phyloP scores from a whole-genome alignment of 1,284 basidiomycete species.

The Ganoderma leucocontextum region DNA sequence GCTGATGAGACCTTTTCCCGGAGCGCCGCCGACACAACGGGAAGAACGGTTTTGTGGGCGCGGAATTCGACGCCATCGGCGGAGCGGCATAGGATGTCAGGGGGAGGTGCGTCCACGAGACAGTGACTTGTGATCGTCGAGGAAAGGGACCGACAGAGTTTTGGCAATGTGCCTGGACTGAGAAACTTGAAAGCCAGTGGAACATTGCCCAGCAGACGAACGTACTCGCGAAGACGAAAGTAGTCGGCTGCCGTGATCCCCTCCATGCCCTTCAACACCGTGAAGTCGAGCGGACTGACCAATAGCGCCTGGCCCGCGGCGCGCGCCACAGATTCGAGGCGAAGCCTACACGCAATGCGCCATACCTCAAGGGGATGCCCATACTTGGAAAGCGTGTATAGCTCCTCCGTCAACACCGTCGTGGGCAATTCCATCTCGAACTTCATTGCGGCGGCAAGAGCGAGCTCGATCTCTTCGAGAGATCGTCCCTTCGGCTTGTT shows the following conservation, averaged over 20 bases:
- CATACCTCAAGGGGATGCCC: conserved; percentile 20
- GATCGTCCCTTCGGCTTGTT: conserved; percentile 24
- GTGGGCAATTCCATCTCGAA: conserved; percentile 33
- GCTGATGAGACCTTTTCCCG: conserved; percentile 1
- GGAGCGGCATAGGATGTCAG: conserved; percentile 32
- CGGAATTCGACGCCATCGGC: conserved; percentile 29
- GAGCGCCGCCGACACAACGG: conserved; percentile 36
- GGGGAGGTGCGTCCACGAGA: not conserved
- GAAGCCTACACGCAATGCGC: conserved; percentile 23
- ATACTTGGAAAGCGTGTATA: not conserved
- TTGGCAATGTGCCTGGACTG: not conserved
- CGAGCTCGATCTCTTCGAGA: conserved; percentile 16
- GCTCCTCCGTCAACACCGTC: conserved; percentile 12
- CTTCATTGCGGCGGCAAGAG: conserved; percentile 30
- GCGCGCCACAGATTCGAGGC: conserved; percentile 23
- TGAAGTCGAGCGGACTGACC: not conserved
- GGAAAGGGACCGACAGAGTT: not conserved
- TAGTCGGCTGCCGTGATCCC: conserved; percentile 31
- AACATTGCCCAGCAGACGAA: not conserved
- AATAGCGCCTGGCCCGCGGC: conserved; percentile 7
- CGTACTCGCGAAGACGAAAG: conserved; percentile 15
- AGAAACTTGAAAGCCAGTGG: not conserved
- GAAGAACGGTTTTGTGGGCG: conserved; percentile 20
- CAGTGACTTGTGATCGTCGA: not conserved
- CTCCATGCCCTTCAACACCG: conserved; percentile 12